Evolutionary conservation across 2,329 filamentous ascomycete genomes (phyloP), one percentile per base, ranked within the genome.

Genomic region (Hypocrella siamensis): DNA sequence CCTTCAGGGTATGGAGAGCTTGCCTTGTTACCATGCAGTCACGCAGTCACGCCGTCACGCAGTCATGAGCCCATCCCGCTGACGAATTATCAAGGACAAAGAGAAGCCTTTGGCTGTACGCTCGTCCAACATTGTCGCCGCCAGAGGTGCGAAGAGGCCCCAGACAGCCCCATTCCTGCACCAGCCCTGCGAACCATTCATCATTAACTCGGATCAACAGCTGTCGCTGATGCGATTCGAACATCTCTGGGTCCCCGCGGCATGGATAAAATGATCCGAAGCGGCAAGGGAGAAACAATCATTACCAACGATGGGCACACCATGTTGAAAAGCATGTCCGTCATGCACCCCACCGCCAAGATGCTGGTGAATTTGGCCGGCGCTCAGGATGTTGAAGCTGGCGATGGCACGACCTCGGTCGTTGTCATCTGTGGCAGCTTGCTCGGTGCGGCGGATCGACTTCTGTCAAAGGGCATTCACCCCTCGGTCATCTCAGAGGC

Each of bases 191-290:
- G n/a, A 10, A 27, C 21, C 17, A 14, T 28, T 19, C n/a, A n/a
- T n/a, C n/a, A n/a, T n/a, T n/a, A n/a, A n/a, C n/a, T n/a, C n/a
- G n/a, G n/a, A n/a, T n/a, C n/a, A n/a, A n/a, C 38, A 90, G 90
- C 90, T 53, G 88, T 98, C 52, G 80, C 90, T 56, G 90, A 98
- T 72, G 90, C 90, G 45, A 92, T 98, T 55, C 73, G 90, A 67
- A 96, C 88, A 18, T 96, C 90, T 39, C 70, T 98, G 44, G 90
- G 90, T 42, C 90, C 90, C 43, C 77, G 90, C 58, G 90, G 90
- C 53, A 94, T 94, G 86, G 86, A 94, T 65, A 94, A 94, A 68
- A 94, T 94, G 86, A 96, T 98, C 48, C 81, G 92, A 67, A 92
- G 80, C 38, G 82, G 85, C 54, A 93, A 84, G 63, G 90, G 88